Conservation (phyloP, 2,329 filamentous ascomycete species). For the Pseudogymnoascus sp. region DNA sequence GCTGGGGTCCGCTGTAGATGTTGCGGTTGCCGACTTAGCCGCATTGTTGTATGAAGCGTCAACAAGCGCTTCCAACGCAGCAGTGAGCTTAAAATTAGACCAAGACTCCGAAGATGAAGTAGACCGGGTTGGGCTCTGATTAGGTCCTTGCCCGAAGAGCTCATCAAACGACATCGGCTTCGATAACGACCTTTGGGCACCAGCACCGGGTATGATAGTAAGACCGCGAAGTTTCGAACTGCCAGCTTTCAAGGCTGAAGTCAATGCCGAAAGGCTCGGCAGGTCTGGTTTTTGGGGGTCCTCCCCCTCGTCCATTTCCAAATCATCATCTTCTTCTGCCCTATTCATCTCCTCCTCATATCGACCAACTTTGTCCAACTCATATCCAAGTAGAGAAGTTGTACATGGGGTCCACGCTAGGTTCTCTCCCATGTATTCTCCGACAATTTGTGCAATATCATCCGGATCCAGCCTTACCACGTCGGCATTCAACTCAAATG, state of each 20-base stretch:
- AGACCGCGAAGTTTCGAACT: conserved; percentile 1
- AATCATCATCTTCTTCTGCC: conserved; percentile 37
- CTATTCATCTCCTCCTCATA: conserved; percentile 43
- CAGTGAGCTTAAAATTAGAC: conserved; percentile 54
- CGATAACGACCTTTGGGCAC: neutral
- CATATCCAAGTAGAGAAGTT: conserved; percentile 49
- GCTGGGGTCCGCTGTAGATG: conserved; percentile 5
- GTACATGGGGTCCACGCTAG: conserved; percentile 37
- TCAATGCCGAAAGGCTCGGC: neutral
- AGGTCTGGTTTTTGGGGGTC: conserved; percentile 8
- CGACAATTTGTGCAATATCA: conserved; percentile 61
- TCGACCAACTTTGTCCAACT: conserved; percentile 47
- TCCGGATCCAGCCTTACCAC: conserved; percentile 60
- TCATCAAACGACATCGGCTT: conserved; percentile 7
- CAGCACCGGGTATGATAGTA: neutral
- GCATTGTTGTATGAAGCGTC: conserved; percentile 25
- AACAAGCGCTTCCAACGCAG: conserved; percentile 50
- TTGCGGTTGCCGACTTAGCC: conserved; percentile 31
- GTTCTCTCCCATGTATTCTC: conserved; percentile 60
- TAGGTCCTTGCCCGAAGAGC: conserved; percentile 4
- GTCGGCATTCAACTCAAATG: conserved; percentile 54
- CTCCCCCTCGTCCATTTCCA: conserved; percentile 36
- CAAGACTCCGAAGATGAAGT: conserved; percentile 38
- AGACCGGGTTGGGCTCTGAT: conserved; percentile 2
- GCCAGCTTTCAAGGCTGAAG: neutral